These are phyloP conservation scores for Ogataea corticis DNA, from an alignment of 805 yeast species.

Conservation along the genomic window DNA sequence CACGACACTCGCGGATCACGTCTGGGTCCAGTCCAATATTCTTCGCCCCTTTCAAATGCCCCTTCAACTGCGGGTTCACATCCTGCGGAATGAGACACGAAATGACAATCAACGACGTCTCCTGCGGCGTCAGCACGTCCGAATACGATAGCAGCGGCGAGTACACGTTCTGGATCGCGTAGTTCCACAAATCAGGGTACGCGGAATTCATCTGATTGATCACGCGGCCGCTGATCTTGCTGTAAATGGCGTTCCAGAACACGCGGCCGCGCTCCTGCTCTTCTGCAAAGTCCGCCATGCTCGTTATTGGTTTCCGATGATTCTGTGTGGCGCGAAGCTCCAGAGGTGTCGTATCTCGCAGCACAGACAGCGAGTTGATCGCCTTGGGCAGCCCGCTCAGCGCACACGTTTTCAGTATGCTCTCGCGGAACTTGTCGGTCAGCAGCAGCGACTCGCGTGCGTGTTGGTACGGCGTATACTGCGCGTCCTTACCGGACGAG, in stretches of 20 bases:
- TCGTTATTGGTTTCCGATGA: conserved; percentile 18
- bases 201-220: conserved; percentile 65
- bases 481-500: conserved; percentile 17
- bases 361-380: conserved; percentile 70
- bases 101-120: conserved; percentile 75
- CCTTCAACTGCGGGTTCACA: conserved; percentile 89
- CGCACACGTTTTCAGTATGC: conserved; percentile 75
- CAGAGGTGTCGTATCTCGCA: conserved; percentile 65
- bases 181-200: conserved; percentile 84
- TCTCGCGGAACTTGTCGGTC: conserved; percentile 67
- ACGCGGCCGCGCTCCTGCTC: conserved; percentile 50
- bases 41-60: conserved; percentile 84
- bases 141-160: conserved; percentile 73
- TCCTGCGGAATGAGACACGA: conserved; percentile 88
- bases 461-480: conserved; percentile 19
- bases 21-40: conserved; percentile 72
- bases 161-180: conserved; percentile 70
- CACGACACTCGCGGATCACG: conserved; percentile 60
- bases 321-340: conserved; percentile 34
- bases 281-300: conserved; percentile 16
- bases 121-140: conserved; percentile 60
- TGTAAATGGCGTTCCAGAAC: conserved; percentile 76
- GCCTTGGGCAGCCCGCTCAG: conserved; percentile 82
- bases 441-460: not conserved
- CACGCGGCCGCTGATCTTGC: conserved; percentile 70